A percentile compares a stretch with the other conserved stretches of the same genome.
phyloP scores from a whole-genome alignment of 2,329 filamentous ascomycete species.

The Ilyonectria robusta region DNA sequence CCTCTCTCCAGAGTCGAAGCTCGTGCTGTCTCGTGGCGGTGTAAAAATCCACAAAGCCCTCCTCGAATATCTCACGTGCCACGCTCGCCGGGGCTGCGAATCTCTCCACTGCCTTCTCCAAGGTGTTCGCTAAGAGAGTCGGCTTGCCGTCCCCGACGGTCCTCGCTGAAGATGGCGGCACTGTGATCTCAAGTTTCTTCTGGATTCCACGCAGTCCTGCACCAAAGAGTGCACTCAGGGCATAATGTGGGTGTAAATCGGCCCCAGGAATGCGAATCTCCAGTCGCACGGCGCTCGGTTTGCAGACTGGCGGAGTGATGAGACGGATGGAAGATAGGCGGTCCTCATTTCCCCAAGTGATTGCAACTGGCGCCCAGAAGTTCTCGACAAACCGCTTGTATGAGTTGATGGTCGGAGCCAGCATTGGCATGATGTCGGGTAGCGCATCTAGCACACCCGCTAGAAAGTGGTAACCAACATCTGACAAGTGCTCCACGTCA shows the following conservation, averaged over 20 bases:
- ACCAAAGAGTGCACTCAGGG: conserved; percentile 77
- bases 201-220: conserved; percentile 80
- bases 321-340: conserved; percentile 75
- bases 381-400: conserved; percentile 86
- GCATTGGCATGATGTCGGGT: conserved; percentile 81
- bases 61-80: conserved; percentile 80
- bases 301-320: conserved; percentile 67
- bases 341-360: conserved; percentile 83
- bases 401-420: conserved; percentile 82
- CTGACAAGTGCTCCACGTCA: conserved; percentile 75
- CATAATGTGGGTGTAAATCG: conserved; percentile 79
- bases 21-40: conserved; percentile 77
- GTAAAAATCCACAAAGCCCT: conserved; percentile 83
- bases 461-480: conserved; percentile 79
- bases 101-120: conserved; percentile 76
- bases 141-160: conserved; percentile 13
- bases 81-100: conserved; percentile 76
- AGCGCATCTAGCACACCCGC: conserved; percentile 79
- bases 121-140: conserved; percentile 66
- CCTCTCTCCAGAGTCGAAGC: conserved; percentile 79
- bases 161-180: conserved; percentile 19
- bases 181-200: conserved; percentile 64
- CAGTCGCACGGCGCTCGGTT: conserved; percentile 77
- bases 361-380: conserved; percentile 84
- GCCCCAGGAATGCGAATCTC: conserved; percentile 81